Evolutionary conservation across 768 basidiomycete species (phyloP), one percentile per base, ranked within the genome.

Genomic region (Arthromyces matolae): DNA sequence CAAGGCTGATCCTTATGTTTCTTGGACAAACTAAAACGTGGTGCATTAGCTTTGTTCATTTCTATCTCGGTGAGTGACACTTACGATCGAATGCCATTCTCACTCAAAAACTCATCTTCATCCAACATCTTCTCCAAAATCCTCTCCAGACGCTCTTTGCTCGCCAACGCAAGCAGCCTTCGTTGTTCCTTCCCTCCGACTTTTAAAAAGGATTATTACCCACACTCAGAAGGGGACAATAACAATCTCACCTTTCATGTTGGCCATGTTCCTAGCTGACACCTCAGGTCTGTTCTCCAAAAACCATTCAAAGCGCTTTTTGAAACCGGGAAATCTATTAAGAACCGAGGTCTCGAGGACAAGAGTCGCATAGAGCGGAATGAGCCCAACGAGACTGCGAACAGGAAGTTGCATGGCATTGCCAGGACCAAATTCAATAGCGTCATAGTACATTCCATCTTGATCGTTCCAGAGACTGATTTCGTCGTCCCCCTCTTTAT

Each of bases 301-400:
- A 71, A 98, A 99, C 96, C 96, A 98, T 51, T 99, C 92, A 81
- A 99, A 81, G 31, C 96, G 81, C 70, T 97, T 98, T 74, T 92
- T 97, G 79, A 99, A 99, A 1, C 96, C 93, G 7, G 94, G 93
- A 73, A 98, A 89, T 23, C 88, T 81, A 60, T 92, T 91, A 57
- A 99, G 77, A 22, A 85, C 81, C 5, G 83, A 71, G 2, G 96
- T 94, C 63, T 98, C 96, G 29, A 99, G 76, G 2, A 95, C 93
- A 19, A 97, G 75, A 0, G 94, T 97, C 7, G 87, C 96, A 64
- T 95, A 98, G 16, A 98, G 77, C 1, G 96, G 96, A 51, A 99
- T 97, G 49, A 99, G 78, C n/a, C 96, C 95, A 50, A 99, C 95
- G 51, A 99, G 81, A 61, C 88, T 91, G 65, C 92, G 84, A 38